phyloP scores from a whole-genome alignment of 208 protist genomes.

The Polymyxa betae region DNA sequence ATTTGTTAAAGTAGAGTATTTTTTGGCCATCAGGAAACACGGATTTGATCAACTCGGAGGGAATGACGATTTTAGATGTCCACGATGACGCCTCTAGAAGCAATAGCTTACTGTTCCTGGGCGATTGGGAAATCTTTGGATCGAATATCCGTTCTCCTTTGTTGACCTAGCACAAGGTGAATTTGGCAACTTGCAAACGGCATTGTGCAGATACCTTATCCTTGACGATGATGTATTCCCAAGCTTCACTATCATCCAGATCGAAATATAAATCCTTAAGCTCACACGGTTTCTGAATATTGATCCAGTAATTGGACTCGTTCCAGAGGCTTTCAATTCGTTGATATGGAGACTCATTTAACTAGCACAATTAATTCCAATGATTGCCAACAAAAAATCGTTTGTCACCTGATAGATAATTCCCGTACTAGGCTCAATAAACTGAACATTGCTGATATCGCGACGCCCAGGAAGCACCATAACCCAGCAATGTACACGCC shows the following conservation, averaged over 20 bases:
- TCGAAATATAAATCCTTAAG: slow-evolving; percentile 46
- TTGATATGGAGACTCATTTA: slow-evolving; percentile 45
- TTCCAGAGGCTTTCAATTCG: slow-evolving; percentile 68
- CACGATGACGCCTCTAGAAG: slow-evolving; percentile 49
- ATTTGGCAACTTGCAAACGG: no score
- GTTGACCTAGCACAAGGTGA: background rate
- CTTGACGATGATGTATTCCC: slow-evolving; percentile 64
- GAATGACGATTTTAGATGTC: slow-evolving; percentile 30
- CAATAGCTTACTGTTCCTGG: background rate
- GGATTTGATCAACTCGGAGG: background rate
- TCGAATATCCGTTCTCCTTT: background rate
- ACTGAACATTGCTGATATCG: slow-evolving; percentile 57
- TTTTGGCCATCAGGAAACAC: slow-evolving; percentile 10
- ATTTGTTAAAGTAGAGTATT: slow-evolving; percentile 17
- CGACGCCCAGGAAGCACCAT: slow-evolving; percentile 58
- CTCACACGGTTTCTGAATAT: slow-evolving; percentile 54
- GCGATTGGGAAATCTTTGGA: no score
- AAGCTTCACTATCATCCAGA: slow-evolving; percentile 55
- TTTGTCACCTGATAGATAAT: slow-evolving; percentile 49
- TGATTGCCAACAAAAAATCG: no score
- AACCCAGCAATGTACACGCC: slow-evolving; percentile 67
- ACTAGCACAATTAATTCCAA: no score
- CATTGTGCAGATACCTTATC: slow-evolving; percentile 21
- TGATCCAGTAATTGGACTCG: slow-evolving; percentile 66
- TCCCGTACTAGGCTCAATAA: slow-evolving; percentile 67